Evolutionary conservation across 2,329 filamentous ascomycete species (phyloP).

Genomic region (Alternaria novae-zelandiae): DNA sequence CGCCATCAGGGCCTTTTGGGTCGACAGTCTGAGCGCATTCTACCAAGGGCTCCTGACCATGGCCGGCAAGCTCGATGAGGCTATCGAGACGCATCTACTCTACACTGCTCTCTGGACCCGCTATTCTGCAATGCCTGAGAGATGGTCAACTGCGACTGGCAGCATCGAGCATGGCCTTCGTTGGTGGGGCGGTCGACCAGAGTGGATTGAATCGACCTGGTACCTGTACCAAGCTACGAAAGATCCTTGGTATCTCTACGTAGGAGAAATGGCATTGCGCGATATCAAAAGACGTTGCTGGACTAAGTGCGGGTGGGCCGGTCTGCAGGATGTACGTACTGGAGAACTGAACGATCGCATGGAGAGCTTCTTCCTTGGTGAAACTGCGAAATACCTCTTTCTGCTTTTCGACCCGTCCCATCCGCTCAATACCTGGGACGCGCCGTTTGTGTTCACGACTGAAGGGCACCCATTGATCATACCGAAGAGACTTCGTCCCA

Average conservation of each 20-base stretch:
- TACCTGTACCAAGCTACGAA: conserved; percentile 92
- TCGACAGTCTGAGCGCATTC: conserved; percentile 94
- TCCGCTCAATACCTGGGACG: conserved; percentile 85
- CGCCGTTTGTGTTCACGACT: conserved; percentile 90
- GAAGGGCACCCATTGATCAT: conserved; percentile 94
- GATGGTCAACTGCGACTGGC: conserved; percentile 87
- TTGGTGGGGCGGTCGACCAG: conserved; percentile 95
- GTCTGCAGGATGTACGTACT: conserved; percentile 65
- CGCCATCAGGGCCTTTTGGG: conserved; percentile 88
- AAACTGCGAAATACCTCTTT: conserved; percentile 96
- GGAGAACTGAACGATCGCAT: conserved; percentile 92
- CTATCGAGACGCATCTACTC: conserved; percentile 85
- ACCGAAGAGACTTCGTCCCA: conserved; percentile 57
- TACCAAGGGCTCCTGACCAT: conserved; percentile 88
- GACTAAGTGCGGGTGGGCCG: conserved; percentile 92
- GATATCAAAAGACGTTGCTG: conserved; percentile 90
- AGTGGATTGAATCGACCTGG: conserved; percentile 97
- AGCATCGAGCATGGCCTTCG: conserved; percentile 84
- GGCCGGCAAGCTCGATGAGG: conserved; percentile 89
- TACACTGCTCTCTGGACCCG: conserved; percentile 94
- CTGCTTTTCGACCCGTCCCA: conserved; percentile 86
- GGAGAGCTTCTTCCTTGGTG: conserved; percentile 98
- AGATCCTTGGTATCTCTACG: conserved; percentile 95
- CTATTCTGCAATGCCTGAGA: conserved; percentile 90
- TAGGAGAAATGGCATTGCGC: conserved; percentile 91